Conservation (phyloP, 345 rosid genomes). For the Psidium friedrichsthalianum region DNA sequence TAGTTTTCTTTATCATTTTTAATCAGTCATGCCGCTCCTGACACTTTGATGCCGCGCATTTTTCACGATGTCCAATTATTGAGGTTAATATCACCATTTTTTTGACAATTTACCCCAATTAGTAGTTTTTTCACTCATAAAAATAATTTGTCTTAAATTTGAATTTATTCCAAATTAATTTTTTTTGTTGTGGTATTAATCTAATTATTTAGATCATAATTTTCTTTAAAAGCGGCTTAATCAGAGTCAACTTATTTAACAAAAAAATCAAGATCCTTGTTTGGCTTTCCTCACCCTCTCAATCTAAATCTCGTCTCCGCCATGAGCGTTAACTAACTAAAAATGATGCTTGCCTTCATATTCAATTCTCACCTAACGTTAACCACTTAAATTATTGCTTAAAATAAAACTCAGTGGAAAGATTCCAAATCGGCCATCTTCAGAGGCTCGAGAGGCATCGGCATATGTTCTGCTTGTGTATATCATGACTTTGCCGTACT, state of each 20-base stretch:
- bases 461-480: background rate
- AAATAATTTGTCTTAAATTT: too few relatives aligned
- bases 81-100: too few relatives aligned
- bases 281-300: background rate
- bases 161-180: too few relatives aligned
- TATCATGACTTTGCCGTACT: background rate
- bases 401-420: background rate
- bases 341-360: background rate
- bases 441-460: background rate
- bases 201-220: background rate
- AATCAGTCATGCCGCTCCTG: background rate
- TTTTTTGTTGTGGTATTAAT: background rate
- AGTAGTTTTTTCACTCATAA: too few relatives aligned
- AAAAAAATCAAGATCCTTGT: background rate
- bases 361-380: background rate
- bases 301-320: background rate
- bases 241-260: background rate
- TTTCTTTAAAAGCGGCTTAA: background rate
- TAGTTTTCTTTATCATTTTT: background rate
- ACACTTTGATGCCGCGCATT: background rate
- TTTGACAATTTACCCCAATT: too few relatives aligned
- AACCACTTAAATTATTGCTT: background rate
- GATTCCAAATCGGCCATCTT: background rate
- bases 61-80: background rate
- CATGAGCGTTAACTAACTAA: background rate